phyloP scores from a whole-genome alignment of 2,329 filamentous ascomycete genomes.

The Pestalotiopsis sp. region DNA sequence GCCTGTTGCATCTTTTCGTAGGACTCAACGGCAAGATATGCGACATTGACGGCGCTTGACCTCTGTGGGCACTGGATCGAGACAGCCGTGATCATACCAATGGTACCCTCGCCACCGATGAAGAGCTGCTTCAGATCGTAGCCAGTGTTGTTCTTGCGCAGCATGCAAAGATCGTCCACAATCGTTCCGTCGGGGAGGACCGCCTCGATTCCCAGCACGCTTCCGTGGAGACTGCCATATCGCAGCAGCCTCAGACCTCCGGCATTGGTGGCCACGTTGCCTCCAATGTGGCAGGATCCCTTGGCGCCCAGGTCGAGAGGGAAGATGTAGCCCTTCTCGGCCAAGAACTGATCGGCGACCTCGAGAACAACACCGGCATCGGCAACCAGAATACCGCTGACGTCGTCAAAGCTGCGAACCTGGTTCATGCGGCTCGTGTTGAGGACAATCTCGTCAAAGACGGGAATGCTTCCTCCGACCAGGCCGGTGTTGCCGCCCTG shows the following conservation, averaged over 20 bases:
- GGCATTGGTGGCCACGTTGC: slow-evolving; percentile 94
- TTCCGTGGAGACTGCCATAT: slow-evolving; percentile 94
- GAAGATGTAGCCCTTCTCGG: slow-evolving; percentile 84
- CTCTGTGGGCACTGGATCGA: slow-evolving; percentile 89
- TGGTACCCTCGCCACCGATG: slow-evolving; percentile 92
- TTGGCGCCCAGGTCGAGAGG: slow-evolving; percentile 97
- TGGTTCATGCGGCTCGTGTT: slow-evolving; percentile 88
- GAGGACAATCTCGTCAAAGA: slow-evolving; percentile 98
- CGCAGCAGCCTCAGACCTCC: slow-evolving; percentile 86
- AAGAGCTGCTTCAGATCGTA: slow-evolving; percentile 82
- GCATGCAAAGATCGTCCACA: slow-evolving; percentile 81
- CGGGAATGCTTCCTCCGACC: slow-evolving; percentile 92
- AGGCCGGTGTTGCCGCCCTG: slow-evolving; percentile 97
- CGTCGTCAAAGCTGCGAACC: slow-evolving; percentile 89
- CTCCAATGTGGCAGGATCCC: slow-evolving; percentile 94
- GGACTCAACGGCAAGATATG: slow-evolving; percentile 88
- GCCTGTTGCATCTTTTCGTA: slow-evolving; percentile 87
- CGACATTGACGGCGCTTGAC: slow-evolving; percentile 88
- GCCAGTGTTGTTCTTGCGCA: slow-evolving; percentile 98
- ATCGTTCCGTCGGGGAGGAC: slow-evolving; percentile 93
- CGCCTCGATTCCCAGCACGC: slow-evolving; percentile 87
- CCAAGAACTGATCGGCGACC: slow-evolving; percentile 82
- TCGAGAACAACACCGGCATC: slow-evolving; percentile 94
- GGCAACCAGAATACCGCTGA: slow-evolving; percentile 85
- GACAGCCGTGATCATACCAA: slow-evolving; percentile 90